A percentile compares a stretch with the other conserved stretches of the same genome.
These are phyloP conservation scores for Chaetomiaceae sp. DNA, from an alignment of 2,329 filamentous ascomycete genomes.

Conservation along the genomic window DNA sequence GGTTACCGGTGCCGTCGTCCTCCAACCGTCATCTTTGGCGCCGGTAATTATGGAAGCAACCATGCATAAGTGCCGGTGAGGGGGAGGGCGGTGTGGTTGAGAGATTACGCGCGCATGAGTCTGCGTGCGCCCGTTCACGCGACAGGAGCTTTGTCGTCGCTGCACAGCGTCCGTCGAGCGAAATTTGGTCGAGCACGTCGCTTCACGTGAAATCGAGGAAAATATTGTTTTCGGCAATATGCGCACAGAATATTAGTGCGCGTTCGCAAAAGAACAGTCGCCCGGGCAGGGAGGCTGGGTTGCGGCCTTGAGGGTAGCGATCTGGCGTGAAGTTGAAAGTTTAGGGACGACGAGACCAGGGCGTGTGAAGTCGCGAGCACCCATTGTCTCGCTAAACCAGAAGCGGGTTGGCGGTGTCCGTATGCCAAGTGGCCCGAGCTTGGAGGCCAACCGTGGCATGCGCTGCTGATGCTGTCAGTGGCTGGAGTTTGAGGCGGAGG, in stretches of 20 bases:
- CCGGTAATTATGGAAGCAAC: slow-evolving; percentile 28
- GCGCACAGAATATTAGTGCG: too few relatives aligned
- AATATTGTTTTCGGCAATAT: too few relatives aligned
- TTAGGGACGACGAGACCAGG: slow-evolving; percentile 17
- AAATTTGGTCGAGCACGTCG: too few relatives aligned
- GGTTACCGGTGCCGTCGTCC: slow-evolving; percentile 47
- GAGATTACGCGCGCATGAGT: slow-evolving; percentile 26
- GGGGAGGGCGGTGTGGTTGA: slow-evolving; percentile 15
- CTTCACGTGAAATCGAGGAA: too few relatives aligned
- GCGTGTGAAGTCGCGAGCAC: slow-evolving; percentile 19
- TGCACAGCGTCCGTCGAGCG: too few relatives aligned
- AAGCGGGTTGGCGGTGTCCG: slow-evolving; percentile 13
- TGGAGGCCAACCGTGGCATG: neutral
- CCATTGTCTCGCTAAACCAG: slow-evolving; percentile 21
- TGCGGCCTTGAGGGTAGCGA: slow-evolving; percentile 5
- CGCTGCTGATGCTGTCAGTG: neutral
- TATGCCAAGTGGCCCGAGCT: slow-evolving; percentile 16
- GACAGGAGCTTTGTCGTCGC: slow-evolving; percentile 26
- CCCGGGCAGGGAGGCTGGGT: slow-evolving; percentile 2
- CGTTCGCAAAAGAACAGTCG: slow-evolving; percentile 6
- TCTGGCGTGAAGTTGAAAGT: slow-evolving; percentile 20
- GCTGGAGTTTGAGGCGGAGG: neutral
- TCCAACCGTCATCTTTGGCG: slow-evolving; percentile 52
- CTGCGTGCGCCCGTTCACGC: slow-evolving; percentile 33
- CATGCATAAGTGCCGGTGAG: slow-evolving; percentile 32